phyloP scores from a whole-genome alignment of 2,329 filamentous ascomycete genomes.

The Epichloe bromicola region DNA sequence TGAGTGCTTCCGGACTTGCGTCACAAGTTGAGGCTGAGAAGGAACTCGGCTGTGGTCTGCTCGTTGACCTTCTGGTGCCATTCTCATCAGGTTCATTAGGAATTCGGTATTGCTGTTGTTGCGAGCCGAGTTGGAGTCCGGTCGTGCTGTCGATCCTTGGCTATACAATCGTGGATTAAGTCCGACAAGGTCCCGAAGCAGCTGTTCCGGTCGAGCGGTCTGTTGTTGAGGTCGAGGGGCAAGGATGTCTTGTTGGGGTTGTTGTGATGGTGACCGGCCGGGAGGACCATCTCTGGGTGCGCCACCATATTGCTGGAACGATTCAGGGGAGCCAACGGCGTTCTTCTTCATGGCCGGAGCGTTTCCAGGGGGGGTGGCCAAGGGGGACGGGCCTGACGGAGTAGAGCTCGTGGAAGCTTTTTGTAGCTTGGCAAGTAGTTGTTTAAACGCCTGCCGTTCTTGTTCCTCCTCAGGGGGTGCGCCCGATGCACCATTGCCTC shows the following conservation, averaged over 20 bases:
- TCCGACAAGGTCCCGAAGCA: conserved; percentile 46
- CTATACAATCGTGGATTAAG: conserved; percentile 44
- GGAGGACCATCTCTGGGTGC: conserved; percentile 32
- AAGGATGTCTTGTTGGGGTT: conserved; percentile 36
- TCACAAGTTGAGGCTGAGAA: conserved; percentile 6
- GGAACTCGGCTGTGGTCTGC: conserved; percentile 30
- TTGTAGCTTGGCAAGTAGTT: conserved; percentile 71
- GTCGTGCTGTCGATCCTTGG: conserved; percentile 32
- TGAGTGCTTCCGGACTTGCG: conserved; percentile 21
- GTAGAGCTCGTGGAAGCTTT: conserved; percentile 36
- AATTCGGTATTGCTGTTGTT: conserved; percentile 66
- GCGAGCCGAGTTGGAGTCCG: conserved; percentile 29
- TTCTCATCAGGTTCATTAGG: conserved; percentile 68
- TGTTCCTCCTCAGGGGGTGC: conserved; percentile 51
- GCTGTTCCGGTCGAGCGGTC: conserved; percentile 42
- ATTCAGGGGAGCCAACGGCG: conserved; percentile 33
- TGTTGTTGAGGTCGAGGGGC: conserved; percentile 37
- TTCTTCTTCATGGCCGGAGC: conserved; percentile 18
- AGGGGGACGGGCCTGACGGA: conserved; percentile 30
- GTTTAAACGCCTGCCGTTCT: conserved; percentile 78
- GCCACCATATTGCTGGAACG: conserved; percentile 33
- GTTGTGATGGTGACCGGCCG: conserved; percentile 26
- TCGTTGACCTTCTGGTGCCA: conserved; percentile 33
- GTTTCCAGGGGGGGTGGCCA: conserved; percentile 26
- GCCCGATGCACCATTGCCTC: background rate